Percentiles rank a stretch among this genome's conserved stretches.
These are phyloP conservation scores for Cerioporus squamosus DNA, from an alignment of 1,284 basidiomycete genomes.

Conservation along the genomic window DNA sequence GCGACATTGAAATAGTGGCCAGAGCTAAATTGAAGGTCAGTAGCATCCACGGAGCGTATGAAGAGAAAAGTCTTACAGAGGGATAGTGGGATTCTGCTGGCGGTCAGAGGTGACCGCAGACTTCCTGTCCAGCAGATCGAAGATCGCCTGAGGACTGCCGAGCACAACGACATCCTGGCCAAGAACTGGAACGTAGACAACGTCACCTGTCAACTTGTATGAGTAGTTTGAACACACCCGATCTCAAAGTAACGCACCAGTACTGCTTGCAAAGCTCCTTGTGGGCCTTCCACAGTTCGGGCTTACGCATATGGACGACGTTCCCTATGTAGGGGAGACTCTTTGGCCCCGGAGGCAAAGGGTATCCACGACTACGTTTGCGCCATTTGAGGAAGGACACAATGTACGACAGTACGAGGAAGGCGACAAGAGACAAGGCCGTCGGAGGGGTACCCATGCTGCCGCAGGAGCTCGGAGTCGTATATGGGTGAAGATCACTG, in stretches of 20 bases:
- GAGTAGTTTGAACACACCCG: too few species aligned
- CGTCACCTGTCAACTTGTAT: background rate
- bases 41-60: too few species aligned
- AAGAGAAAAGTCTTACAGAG: background rate
- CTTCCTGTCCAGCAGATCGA: background rate
- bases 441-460: too few species aligned
- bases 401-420: background rate
- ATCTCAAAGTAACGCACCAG: background rate
- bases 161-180: background rate
- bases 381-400: background rate
- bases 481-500: too few species aligned
- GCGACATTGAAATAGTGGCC: background rate
- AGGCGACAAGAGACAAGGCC: background rate
- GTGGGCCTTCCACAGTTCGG: constrained; percentile 2
- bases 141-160: background rate
- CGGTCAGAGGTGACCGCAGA: constrained; percentile 21
- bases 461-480: too few species aligned
- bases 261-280: background rate
- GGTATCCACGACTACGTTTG: background rate
- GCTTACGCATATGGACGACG: background rate
- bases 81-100: background rate
- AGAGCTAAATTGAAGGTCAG: background rate
- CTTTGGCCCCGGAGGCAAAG: constrained; percentile 6
- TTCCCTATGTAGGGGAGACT: constrained; percentile 3
- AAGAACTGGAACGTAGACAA: background rate